phyloP scores from a whole-genome alignment of 1,284 basidiomycete genomes.

The Papiliotrema terrestris region DNA sequence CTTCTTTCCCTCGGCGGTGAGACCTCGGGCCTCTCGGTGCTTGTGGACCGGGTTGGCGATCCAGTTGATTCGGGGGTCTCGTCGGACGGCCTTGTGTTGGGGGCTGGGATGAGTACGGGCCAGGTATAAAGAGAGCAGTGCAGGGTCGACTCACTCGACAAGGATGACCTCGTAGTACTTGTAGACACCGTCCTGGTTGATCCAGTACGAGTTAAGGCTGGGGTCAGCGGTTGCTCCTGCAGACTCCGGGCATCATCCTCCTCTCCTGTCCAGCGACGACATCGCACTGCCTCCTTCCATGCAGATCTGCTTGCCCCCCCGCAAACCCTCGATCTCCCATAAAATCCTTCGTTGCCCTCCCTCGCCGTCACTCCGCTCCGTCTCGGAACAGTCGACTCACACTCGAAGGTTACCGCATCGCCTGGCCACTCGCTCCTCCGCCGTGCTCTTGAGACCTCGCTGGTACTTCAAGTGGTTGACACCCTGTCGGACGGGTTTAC shows the following conservation, averaged over 20 bases:
- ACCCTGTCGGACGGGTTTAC: slow-evolving; percentile 99
- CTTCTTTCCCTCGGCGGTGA: slow-evolving; percentile 94
- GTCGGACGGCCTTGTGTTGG: slow-evolving; percentile 66
- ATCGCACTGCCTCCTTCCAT: too few species aligned
- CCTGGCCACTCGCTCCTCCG: slow-evolving; percentile 96
- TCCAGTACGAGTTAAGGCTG: slow-evolving; percentile 92
- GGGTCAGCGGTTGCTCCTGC: slow-evolving; percentile 3
- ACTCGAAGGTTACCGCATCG: slow-evolving; percentile 96
- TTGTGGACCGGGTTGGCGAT: slow-evolving; percentile 98
- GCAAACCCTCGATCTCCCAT: background rate
- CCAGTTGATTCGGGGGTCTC: slow-evolving; percentile 96
- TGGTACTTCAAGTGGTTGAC: slow-evolving; percentile 99
- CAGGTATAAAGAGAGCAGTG: slow-evolving; percentile 1
- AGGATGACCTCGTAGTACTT: slow-evolving; percentile 99
- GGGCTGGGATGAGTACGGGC: slow-evolving; percentile 32
- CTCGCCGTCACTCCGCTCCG: background rate
- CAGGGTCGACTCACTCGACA: slow-evolving; percentile 72
- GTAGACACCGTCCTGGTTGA: slow-evolving; percentile 99
- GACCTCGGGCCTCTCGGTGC: slow-evolving; percentile 94
- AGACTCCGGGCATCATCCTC: background rate
- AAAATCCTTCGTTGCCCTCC: background rate
- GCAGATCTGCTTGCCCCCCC: background rate
- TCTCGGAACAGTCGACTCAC: slow-evolving; percentile 23
- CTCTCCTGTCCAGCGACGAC: background rate
- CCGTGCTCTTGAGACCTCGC: slow-evolving; percentile 85